Evolutionary conservation across 2,329 filamentous ascomycete genomes (phyloP).

Genomic region (Monosporascus sp.): DNA sequence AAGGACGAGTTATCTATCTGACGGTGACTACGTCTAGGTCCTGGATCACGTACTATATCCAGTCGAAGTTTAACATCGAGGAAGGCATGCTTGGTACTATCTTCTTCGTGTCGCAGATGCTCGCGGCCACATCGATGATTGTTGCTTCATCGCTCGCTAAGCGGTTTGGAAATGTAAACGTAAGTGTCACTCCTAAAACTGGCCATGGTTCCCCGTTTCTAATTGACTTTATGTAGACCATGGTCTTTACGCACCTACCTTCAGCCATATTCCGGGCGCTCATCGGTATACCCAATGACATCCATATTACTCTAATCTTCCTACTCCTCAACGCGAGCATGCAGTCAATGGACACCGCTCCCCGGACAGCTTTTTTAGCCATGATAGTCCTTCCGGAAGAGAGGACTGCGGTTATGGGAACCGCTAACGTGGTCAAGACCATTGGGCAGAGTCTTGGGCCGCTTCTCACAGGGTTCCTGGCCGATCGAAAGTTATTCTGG

Average conservation of each 20-base stretch:
- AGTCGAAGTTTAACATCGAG: constrained; percentile 40
- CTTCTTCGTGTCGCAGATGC: constrained; percentile 49
- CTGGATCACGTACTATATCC: constrained; percentile 55
- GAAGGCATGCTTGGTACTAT: constrained; percentile 48
- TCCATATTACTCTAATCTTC: constrained; percentile 53
- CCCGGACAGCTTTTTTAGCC: constrained; percentile 64
- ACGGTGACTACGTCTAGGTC: constrained; percentile 33
- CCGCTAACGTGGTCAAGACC: constrained; percentile 66
- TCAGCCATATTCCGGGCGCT: constrained; percentile 61
- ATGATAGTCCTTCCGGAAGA: constrained; percentile 60
- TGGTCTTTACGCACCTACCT: constrained; percentile 71
- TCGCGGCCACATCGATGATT: constrained; percentile 47
- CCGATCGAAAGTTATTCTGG: constrained; percentile 52
- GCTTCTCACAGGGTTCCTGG: constrained; percentile 59
- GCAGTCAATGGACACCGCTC: constrained; percentile 66
- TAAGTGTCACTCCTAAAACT: constrained; percentile 41
- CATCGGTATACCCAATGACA: constrained; percentile 51
- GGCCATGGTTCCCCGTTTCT: constrained; percentile 18
- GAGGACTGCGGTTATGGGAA: constrained; percentile 67
- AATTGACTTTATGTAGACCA: constrained; percentile 44
- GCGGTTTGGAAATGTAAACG: constrained; percentile 58
- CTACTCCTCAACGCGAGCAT: constrained; percentile 58
- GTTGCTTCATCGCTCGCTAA: constrained; percentile 50
- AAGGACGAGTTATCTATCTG: constrained; percentile 38
- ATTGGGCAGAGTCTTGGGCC: constrained; percentile 58